phyloP scores from a whole-genome alignment of 371 early-diverging fungal genomes.

The Apophysomyces sp. region DNA sequence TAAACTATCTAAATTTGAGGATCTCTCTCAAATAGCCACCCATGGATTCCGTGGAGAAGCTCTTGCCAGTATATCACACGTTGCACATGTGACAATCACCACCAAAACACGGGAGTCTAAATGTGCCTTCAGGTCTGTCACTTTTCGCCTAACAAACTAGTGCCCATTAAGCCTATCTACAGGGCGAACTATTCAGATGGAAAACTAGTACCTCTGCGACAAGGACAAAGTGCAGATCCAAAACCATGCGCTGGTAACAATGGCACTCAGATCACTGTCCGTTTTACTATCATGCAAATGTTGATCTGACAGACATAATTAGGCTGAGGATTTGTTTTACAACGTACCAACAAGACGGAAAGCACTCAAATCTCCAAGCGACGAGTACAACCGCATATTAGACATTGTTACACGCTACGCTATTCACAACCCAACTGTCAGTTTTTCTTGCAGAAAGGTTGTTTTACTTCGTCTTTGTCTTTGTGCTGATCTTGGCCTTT shows the following conservation, averaged over 20 bases:
- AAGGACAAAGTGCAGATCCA: constrained; percentile 73
- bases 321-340: constrained; percentile 93
- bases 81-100: constrained; percentile 89
- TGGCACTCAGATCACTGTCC: constrained; percentile 81
- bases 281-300: not conserved
- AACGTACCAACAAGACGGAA: constrained; percentile 82
- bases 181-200: constrained; percentile 88
- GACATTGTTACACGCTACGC: constrained; percentile 90
- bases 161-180: not conserved
- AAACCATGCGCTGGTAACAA: constrained; percentile 91
- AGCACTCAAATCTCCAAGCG: constrained; percentile 77
- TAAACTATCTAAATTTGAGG: constrained; percentile 87
- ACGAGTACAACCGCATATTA: constrained; percentile 86
- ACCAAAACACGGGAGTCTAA: constrained; percentile 78
- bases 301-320: no score
- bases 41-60: constrained; percentile 99
- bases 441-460: constrained; percentile 87
- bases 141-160: not conserved
- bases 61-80: constrained; percentile 93
- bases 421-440: constrained; percentile 81
- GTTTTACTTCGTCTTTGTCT: not conserved
- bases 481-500: not conserved
- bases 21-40: constrained; percentile 83
- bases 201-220: constrained; percentile 67
- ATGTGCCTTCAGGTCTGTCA: constrained; percentile 74